Base-by-base conservation (phyloP, 2,329 filamentous ascomycete genomes). In the Fusarium clavum region DNA sequence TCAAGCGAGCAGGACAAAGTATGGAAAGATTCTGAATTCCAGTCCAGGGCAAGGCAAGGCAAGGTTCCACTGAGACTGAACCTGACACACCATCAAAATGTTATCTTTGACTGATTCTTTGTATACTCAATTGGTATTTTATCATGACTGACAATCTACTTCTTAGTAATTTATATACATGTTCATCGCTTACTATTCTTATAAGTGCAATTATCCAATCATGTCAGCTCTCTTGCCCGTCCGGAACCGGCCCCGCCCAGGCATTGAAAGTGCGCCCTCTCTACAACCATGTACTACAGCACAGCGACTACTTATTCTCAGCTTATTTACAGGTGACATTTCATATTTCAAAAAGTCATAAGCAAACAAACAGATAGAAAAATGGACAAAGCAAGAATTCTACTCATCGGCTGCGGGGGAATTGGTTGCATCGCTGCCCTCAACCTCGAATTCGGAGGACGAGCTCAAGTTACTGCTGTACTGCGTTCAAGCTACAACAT, bases 341-440 rank as follows among this genome's bases (percentile, higher is more conserved):
- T 2, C 22, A 20, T 25, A 13, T 43, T 8, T 8, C 18, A 16
- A 25, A 20, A 41, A 27, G 3, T 18, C 13, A 40, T 16, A 27
- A 12, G 1, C 9, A 47, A 18, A 8, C 6, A 47, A 22, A 40
- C 11, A 8, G 13, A 8, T 6, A 18, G 11, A 22, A 8, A 18
- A 52, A 72, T 71, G 57, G 70, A 67, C 12, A 73, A 71, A 16
- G 58, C 64, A 24, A 60, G 61, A 30, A 34, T 73, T 2, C 52
- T 75, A 22, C 40, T 75, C 13, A 63, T 75, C 14, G 73, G 73
- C 18, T 65, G 63, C n/a, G 73, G 73, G n/a, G 73, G 71, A 16
- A 74, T 75, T 40, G 73, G 73, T 27, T 71, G 71, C 44, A 67
- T 75, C 38, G 67, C 73, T 8, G 67, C 70, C 38, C 59, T 75